A percentile compares a stretch with the other conserved stretches of the same genome.
These are phyloP conservation scores for Wallacemonas sp. DNA, from an alignment of 208 protist species.

Conservation along the genomic window DNA sequence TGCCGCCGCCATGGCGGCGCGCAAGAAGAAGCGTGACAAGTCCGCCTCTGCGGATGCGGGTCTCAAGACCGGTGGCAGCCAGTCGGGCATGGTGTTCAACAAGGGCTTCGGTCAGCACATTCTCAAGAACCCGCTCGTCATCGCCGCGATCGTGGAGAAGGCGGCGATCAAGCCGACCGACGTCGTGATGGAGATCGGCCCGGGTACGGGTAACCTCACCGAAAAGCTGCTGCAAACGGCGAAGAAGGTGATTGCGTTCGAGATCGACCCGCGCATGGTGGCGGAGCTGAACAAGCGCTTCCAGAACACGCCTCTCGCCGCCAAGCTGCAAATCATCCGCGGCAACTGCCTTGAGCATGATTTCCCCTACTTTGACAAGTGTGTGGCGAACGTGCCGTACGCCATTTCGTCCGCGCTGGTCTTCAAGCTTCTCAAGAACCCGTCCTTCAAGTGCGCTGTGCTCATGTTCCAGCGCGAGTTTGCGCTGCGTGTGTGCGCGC, in stretches of 20 bases:
- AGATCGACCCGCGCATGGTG: conserved; percentile 99
- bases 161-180: conserved; percentile 96
- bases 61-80: conserved; percentile 70
- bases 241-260: conserved; percentile 99
- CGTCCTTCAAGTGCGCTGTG: conserved; percentile 95
- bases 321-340: conserved; percentile 97
- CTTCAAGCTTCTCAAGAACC: conserved; percentile 98
- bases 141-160: conserved; percentile 98
- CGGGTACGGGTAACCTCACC: conserved; percentile 99
- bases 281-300: conserved; percentile 99
- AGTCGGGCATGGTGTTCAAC: conserved; percentile 94
- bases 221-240: conserved; percentile 97
- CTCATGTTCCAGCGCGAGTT: conserved; percentile 99
- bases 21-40: conserved; percentile 33
- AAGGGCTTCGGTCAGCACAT: conserved; percentile 99
- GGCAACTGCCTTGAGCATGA: conserved; percentile 98
- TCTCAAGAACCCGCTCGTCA: conserved; percentile 98
- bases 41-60: conserved; percentile 32
- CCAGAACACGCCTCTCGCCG: conserved; percentile 81
- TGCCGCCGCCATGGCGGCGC: conserved; percentile 7
- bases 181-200: conserved; percentile 99
- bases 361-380: conserved; percentile 99
- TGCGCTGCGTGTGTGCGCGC: conserved; percentile 97
- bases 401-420: conserved; percentile 99
- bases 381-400: conserved; percentile 99